A percentile compares a stretch with the other conserved stretches of the same genome.
Conservation (phyloP, 805 yeast species). For the Metschnikowia lunata region DNA sequence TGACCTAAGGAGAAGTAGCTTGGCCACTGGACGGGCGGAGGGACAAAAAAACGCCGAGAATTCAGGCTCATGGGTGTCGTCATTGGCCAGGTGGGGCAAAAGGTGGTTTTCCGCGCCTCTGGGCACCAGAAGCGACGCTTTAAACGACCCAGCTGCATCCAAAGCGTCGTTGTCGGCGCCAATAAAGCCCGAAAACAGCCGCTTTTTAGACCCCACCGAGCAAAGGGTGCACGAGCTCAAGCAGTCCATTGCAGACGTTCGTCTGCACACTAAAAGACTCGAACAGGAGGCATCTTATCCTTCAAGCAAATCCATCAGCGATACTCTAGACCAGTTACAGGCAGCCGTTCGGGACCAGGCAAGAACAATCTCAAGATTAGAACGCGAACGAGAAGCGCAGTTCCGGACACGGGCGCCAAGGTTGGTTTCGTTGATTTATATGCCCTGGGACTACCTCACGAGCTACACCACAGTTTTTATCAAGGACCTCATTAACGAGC, state of each 20-base stretch:
- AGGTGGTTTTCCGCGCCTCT: not conserved
- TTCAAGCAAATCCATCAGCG: not conserved
- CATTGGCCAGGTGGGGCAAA: not conserved
- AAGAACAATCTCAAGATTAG: slow-evolving; percentile 3
- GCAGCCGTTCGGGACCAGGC: slow-evolving; percentile 6
- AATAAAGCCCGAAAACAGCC: not conserved
- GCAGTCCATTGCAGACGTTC: slow-evolving; percentile 2
- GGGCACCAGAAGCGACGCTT: not conserved
- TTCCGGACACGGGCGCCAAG: slow-evolving; percentile 1
- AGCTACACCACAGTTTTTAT: not conserved
- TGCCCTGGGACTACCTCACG: slow-evolving; percentile 6
- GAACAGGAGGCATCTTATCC: not conserved
- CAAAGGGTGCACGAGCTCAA: not conserved
- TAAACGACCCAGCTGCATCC: not conserved
- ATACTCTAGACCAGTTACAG: slow-evolving; percentile 5
- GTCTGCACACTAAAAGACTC: not conserved
- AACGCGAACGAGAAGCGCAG: not conserved
- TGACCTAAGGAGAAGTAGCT: not conserved
- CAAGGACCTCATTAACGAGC: slow-evolving; percentile 3
- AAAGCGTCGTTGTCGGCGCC: not conserved
- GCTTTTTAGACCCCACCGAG: not conserved
- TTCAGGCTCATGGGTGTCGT: not conserved
- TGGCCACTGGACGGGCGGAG: not conserved
- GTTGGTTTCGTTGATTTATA: not conserved
- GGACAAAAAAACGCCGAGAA: not conserved